A percentile compares a stretch with the other conserved stretches of the same genome.
phyloP scores from a whole-genome alignment of 2,329 filamentous ascomycete species.

The Lithohypha guttulata region DNA sequence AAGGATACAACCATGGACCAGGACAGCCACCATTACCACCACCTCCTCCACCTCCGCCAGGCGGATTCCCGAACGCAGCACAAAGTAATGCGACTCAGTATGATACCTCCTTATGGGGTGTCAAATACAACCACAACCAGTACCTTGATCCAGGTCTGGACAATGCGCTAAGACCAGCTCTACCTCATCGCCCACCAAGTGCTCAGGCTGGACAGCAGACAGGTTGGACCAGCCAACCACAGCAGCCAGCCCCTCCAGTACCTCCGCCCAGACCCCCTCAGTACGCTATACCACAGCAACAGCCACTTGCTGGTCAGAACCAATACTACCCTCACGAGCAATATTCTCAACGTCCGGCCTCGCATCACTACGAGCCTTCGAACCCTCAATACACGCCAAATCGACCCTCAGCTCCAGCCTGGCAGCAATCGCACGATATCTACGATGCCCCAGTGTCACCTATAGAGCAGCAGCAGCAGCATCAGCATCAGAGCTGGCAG shows the following conservation, averaged over 20 bases:
- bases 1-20: not conserved
- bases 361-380: slow-evolving; percentile 26
- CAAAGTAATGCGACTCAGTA: slow-evolving; percentile 11
- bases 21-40: slow-evolving; percentile 7
- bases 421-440: slow-evolving; percentile 10
- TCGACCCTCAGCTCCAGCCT: slow-evolving; percentile 10
- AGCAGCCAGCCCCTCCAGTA: slow-evolving; percentile 25
- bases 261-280: slow-evolving; percentile 32
- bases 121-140: slow-evolving; percentile 26
- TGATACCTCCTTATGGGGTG: slow-evolving; percentile 34
- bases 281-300: slow-evolving; percentile 27
- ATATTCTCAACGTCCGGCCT: slow-evolving; percentile 25
- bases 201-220: slow-evolving; percentile 7
- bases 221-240: slow-evolving; percentile 13
- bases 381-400: slow-evolving; percentile 11
- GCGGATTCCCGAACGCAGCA: slow-evolving; percentile 1
- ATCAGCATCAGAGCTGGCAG: slow-evolving; percentile 7
- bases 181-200: slow-evolving; percentile 21
- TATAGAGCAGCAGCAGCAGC: slow-evolving; percentile 12
- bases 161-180: slow-evolving; percentile 13
- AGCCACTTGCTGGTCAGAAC: slow-evolving; percentile 13
- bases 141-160: not conserved
- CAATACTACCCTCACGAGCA: slow-evolving; percentile 23
- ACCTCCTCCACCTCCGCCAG: slow-evolving; percentile 16
- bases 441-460: slow-evolving; percentile 18